A percentile compares a stretch with the other conserved stretches of the same genome.
phyloP scores from a whole-genome alignment of 164 flowering plant genomes.

The Pachysandra terminalis region DNA sequence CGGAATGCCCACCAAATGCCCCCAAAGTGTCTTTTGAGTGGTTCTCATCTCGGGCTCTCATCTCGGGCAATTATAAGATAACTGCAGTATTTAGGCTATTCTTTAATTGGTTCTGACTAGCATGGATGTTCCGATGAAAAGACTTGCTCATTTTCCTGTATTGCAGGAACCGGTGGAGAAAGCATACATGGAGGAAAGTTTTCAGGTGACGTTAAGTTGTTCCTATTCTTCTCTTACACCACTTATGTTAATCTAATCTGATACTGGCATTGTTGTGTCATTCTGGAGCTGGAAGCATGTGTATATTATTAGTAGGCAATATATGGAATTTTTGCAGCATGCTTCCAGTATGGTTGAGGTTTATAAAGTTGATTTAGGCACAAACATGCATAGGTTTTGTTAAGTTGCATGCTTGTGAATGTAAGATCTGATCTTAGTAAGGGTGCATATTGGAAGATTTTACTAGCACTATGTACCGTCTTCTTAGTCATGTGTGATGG shows the following conservation, averaged over 20 bases:
- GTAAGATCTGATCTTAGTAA: not conserved
- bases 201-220: constrained; percentile 52
- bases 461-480: too few species aligned
- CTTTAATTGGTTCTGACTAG: not conserved
- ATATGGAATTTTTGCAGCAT: not conserved
- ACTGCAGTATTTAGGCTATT: not conserved
- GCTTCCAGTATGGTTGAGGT: not conserved
- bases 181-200: constrained; percentile 85
- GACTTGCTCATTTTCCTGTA: not conserved
- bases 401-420: not conserved
- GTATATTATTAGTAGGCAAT: not conserved
- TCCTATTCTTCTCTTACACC: not conserved
- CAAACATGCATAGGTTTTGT: not conserved
- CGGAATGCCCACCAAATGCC: too few species aligned
- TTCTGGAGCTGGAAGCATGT: not conserved
- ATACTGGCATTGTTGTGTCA: not conserved
- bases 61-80: not conserved
- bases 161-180: constrained; percentile 85
- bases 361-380: too few species aligned
- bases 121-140: not conserved
- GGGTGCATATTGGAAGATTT: not conserved
- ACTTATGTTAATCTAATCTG: not conserved
- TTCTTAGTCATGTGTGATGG: too few species aligned
- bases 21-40: too few species aligned
- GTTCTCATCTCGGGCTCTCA: not conserved